Evolutionary conservation across 2,329 filamentous ascomycete genomes (phyloP).

Genomic region (Ustulina deusta): DNA sequence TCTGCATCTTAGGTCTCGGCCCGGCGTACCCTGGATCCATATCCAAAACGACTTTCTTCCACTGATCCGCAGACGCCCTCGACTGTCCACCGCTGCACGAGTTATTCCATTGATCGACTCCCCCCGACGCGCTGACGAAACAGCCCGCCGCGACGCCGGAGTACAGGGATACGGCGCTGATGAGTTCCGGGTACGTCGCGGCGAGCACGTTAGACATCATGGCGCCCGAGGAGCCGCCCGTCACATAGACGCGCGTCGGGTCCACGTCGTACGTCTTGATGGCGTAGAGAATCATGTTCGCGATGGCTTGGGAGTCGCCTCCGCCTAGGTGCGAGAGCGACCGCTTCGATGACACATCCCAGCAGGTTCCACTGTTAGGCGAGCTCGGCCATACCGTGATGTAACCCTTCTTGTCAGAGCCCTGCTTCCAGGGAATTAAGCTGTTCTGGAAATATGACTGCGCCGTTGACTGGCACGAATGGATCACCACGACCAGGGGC

Average conservation of each 20-base stretch:
- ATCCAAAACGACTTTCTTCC: constrained; percentile 60
- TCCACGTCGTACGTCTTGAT: constrained; percentile 51
- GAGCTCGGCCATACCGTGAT: constrained; percentile 64
- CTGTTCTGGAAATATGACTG: constrained; percentile 54
- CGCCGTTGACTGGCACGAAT: constrained; percentile 55
- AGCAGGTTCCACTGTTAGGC: constrained; percentile 63
- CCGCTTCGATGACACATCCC: constrained; percentile 65
- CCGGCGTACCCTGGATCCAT: constrained; percentile 65
- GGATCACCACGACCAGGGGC: constrained; percentile 54
- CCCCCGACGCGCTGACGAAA: constrained; percentile 54
- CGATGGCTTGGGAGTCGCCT: constrained; percentile 54
- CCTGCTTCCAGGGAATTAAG: constrained; percentile 53
- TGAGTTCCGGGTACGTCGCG: constrained; percentile 58
- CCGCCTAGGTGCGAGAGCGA: constrained; percentile 54
- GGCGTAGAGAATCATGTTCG: constrained; percentile 54
- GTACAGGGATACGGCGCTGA: constrained; percentile 55
- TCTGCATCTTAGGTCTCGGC: constrained; percentile 65
- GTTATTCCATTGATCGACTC: constrained; percentile 63
- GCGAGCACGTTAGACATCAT: constrained; percentile 58
- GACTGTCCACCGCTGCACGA: constrained; percentile 61
- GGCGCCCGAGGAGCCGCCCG: constrained; percentile 52
- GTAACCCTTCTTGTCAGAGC: constrained; percentile 53
- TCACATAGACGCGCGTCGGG: constrained; percentile 51
- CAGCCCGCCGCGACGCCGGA: constrained; percentile 58
- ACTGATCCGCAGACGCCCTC: constrained; percentile 58